Evolutionary conservation across 495 filamentous ascomycete species (phyloP).

Genomic region (Penicillium coffeae): DNA sequence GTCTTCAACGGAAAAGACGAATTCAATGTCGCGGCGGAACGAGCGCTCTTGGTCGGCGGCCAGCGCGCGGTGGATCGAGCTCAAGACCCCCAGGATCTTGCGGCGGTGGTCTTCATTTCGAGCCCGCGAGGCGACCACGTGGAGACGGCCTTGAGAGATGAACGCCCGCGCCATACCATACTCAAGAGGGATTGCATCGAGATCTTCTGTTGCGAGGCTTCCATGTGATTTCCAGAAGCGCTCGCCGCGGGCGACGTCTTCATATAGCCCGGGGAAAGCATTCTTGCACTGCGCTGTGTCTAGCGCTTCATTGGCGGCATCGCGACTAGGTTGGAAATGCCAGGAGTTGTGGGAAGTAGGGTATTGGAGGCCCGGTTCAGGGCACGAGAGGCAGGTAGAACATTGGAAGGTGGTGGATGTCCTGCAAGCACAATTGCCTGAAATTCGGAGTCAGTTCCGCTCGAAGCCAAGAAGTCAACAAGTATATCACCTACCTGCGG

Average conservation of each 20-base stretch:
- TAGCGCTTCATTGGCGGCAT: slow-evolving; percentile 35
- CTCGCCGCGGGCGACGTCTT: slow-evolving; percentile 38
- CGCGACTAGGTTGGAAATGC: slow-evolving; percentile 32
- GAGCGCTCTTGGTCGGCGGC: slow-evolving; percentile 37
- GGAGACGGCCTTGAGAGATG: slow-evolving; percentile 32
- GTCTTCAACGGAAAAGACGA: slow-evolving; percentile 54
- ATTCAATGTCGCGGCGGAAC: slow-evolving; percentile 59
- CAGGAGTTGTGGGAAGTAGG: slow-evolving; percentile 20
- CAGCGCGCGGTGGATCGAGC: slow-evolving; percentile 46
- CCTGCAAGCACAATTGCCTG: slow-evolving; percentile 39
- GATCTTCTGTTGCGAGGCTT: slow-evolving; percentile 26
- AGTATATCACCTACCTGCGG: too few relatives aligned
- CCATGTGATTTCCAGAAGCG: slow-evolving; percentile 28
- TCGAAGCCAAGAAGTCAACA: too few relatives aligned
- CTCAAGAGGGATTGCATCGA: slow-evolving; percentile 26
- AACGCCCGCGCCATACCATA: slow-evolving; percentile 36
- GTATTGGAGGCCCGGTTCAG: slow-evolving; percentile 15
- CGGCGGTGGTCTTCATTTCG: slow-evolving; percentile 39
- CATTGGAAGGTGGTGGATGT: slow-evolving; percentile 41
- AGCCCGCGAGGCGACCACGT: slow-evolving; percentile 33
- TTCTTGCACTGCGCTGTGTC: slow-evolving; percentile 33
- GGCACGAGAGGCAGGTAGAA: slow-evolving; percentile 35
- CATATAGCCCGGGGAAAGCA: slow-evolving; percentile 47
- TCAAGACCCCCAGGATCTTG: slow-evolving; percentile 42
- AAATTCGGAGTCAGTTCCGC: too few relatives aligned